A percentile compares a stretch with the other conserved stretches of the same genome.
Conservation (phyloP, 129 eudicot genomes). For the carrot (Daucus carota) region DH1_v3.0 NC_030384.2:36742001-36742500, state of each 20-base stretch:
- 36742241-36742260: no score
- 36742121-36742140: conserved; percentile 49
- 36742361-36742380: no score
- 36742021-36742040: conserved; percentile 77
- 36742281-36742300: conserved; percentile 16
- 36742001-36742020: conserved; percentile 31
- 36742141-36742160: conserved; percentile 62
- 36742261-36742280: conserved; percentile 8
- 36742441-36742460: no score
- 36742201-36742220: conserved; percentile 98
- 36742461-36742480: no score
- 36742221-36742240: conserved; percentile 83
- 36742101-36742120: conserved; percentile 55
- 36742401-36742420: no score
- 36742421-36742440: no score
- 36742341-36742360: no score
- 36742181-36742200: conserved; percentile 85
- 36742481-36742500: no score
- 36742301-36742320: background rate
- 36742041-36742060: conserved; percentile 69
- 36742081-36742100: conserved; percentile 58
- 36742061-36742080: conserved; percentile 60
- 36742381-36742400: no score
- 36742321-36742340: no score
- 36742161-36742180: conserved; percentile 63